phyloP scores from a whole-genome alignment of 1,139 yeast species.

The Meyerozyma sp. region DNA sequence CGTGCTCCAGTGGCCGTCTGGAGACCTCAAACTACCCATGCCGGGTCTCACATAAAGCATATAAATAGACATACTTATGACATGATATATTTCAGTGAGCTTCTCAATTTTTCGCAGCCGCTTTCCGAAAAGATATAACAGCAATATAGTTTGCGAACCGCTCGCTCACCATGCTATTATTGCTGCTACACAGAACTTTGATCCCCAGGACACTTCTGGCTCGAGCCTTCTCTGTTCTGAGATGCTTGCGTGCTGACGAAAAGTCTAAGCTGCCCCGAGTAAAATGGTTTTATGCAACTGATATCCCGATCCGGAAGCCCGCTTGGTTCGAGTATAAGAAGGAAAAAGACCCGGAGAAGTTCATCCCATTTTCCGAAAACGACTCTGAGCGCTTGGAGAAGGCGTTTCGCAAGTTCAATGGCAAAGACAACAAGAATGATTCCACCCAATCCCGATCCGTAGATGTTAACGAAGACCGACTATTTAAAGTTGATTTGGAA shows the following conservation, averaged over 20 bases:
- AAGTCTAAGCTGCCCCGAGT: constrained; percentile 6
- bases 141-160: not conserved
- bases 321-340: constrained; percentile 46
- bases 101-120: not conserved
- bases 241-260: not conserved
- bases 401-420: constrained; percentile 25
- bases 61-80: not conserved
- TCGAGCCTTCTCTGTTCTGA: not conserved
- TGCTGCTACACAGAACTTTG: too few species aligned
- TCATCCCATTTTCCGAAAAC: constrained; percentile 58
- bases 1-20: constrained; percentile 51
- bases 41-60: constrained; percentile 11
- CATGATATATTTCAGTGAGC: too few species aligned
- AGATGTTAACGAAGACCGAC: constrained; percentile 74
- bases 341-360: constrained; percentile 50
- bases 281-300: constrained; percentile 82
- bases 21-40: constrained; percentile 33
- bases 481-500: constrained; percentile 65
- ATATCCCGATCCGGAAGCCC: constrained; percentile 68
- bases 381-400: constrained; percentile 63
- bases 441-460: constrained; percentile 13
- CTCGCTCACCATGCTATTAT: too few species aligned
- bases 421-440: constrained; percentile 2
- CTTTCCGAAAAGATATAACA: not conserved
- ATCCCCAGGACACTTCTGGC: not conserved